Evolutionary conservation across 2,329 filamentous ascomycete genomes (phyloP), one percentile per base, ranked within the genome.

Genomic region (Diaporthe citriasiana): DNA sequence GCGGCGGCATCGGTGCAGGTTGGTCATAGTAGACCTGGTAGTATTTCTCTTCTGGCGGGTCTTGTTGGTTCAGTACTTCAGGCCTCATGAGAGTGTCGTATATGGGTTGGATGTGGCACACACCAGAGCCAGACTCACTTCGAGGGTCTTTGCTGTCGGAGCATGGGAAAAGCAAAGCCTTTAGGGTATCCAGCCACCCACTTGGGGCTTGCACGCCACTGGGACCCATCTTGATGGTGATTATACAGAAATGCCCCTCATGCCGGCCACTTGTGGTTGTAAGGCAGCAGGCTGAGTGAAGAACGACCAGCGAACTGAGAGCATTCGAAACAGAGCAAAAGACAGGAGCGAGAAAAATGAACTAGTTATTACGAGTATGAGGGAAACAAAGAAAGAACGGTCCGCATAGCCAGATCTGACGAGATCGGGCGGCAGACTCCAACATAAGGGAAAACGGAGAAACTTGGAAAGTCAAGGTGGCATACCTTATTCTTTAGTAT

Each of bases 111-210:
- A 15, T 60, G 25, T 53, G 19, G 53, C 42, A 38, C 59, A 57
- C 69, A 55, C 60, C 42, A 35, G 70, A 42, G 50, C 19, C 38
- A 68, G 15, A 45, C 72, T 74, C 68, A 70, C 66, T 71, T 72
- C 68, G 72, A 38, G 38, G 51, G 30, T 60, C 55, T 55, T 63
- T 63, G 47, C 53, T 42, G 55, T 71, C 72, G 60, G 59, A 73
- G 55, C 72, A 75, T 76, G 84, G 83, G 79, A 87, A 89, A 79
- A 87, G 89, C 73, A 83, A 81, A 73, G 83, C 81, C 56, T 72
- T 75, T 76, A 88, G 76, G 73, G 83, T 84, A 76, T 83, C 82
- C 74, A 89, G 82, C 85, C 87, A 89, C 75, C 86, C 86, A 74
- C 83, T 78, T 79, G 83, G 84, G 56, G 68, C 70, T 53, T 71